A percentile compares a stretch with the other conserved stretches of the same genome.
These are phyloP conservation scores for Raddia distichophylla DNA, from an alignment of 176 grass and related monocot species.

Conservation along the genomic window DNA sequence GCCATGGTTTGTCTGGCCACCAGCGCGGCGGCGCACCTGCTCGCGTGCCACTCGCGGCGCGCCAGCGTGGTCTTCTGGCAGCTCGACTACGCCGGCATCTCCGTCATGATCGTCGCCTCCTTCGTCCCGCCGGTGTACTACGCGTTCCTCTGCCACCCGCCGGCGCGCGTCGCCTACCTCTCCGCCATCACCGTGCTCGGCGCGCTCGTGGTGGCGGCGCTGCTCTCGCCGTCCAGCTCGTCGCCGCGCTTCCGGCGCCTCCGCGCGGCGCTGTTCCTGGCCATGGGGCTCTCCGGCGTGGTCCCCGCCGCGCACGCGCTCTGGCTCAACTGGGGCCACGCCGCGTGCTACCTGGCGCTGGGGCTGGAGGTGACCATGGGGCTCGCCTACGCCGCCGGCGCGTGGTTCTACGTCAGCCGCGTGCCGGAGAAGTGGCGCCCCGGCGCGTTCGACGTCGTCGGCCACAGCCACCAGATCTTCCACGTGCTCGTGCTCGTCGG, in stretches of 20 bases:
- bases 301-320: constrained; percentile 74
- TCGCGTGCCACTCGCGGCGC: constrained; percentile 85
- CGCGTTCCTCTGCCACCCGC: constrained; percentile 80
- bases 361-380: constrained; percentile 76
- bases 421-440: constrained; percentile 90
- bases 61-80: constrained; percentile 71
- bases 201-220: constrained; percentile 53
- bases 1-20: constrained; percentile 79
- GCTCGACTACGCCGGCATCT: constrained; percentile 96
- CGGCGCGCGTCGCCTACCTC: constrained; percentile 61
- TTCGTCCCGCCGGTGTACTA: constrained; percentile 92
- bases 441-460: constrained; percentile 70
- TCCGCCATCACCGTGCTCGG: constrained; percentile 70
- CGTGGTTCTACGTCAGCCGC: constrained; percentile 78
- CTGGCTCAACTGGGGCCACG: constrained; percentile 68
- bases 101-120: constrained; percentile 91
- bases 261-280: constrained; percentile 73
- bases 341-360: constrained; percentile 66
- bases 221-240: constrained; percentile 69
- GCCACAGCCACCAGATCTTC: constrained; percentile 98
- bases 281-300: constrained; percentile 82
- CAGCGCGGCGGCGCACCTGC: constrained; percentile 79
- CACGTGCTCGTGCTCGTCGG: constrained; percentile 84
- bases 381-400: constrained; percentile 56
- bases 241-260: constrained; percentile 68